Base-by-base conservation (phyloP, 352 stramenopile species). In the Globisporangium acanthophoron region DNA sequence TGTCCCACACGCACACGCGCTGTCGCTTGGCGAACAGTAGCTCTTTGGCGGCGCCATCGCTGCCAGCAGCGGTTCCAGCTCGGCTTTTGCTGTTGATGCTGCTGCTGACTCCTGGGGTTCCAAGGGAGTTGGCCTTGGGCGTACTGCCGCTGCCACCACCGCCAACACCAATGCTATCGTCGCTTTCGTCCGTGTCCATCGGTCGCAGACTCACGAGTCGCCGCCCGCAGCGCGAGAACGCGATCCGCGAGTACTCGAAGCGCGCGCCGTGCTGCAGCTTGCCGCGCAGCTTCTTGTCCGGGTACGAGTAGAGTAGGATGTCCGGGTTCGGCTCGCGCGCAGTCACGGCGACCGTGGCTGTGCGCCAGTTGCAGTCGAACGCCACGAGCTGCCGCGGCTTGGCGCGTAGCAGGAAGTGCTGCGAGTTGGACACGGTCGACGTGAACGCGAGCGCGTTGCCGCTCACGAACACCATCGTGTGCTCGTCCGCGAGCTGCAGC, bases 391-490 rank as follows among this genome's bases (percentile, higher is more conserved):
- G 63, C n/a, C 80, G 74, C 9, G 80, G 62, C 37, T 80, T 78
- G 40, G 66, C 20, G 18, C 77, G 78, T 9, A 80, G 44, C 5
- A 93, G 56, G 45, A 90, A 86, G 57, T 90, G 77, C 56, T 93
- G 81, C 47, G 67, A 73, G 55, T 73, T 67, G 24, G 69, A 86
- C 1, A 73, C 65, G 0, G 76, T 87, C 12, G 76, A 90, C 41
- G 76, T 80, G 66, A 93, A 92, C 58, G 82, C 74, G 50, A 93
- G 65, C 27, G 71, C 62, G 56, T 90, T 87, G 13, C 81, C 84
- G 18, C 72, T 78, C 15, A 78, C 70, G 31, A 72, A 74, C 58
- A 80, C 76, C 2, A 90, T 57, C 35, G 79, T 91, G 65, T 80
- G 68, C 56, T 91, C 80, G 59, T 93, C 79, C 52, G 72, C 76